phyloP scores from a whole-genome alignment of 169 alveolate species.

The Perkinsus chesapeaki region DNA sequence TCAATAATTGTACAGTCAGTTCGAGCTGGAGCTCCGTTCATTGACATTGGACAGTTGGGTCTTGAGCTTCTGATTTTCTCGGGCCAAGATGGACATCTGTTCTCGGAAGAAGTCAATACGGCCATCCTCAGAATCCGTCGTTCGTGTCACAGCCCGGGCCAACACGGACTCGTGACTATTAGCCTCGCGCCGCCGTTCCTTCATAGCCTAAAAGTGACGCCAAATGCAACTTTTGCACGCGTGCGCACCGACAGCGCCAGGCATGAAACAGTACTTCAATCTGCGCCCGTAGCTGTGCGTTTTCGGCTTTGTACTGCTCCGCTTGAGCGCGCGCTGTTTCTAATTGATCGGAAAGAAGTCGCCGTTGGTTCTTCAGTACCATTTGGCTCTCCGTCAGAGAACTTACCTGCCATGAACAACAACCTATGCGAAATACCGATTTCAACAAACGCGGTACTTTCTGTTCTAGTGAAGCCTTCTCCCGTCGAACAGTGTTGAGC shows the following conservation, averaged over 20 bases:
- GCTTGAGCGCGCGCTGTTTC: not conserved
- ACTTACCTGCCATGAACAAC: no score
- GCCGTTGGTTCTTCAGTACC: not conserved
- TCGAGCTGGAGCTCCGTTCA: not conserved
- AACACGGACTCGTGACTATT: not conserved
- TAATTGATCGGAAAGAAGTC: not conserved
- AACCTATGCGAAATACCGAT: no score
- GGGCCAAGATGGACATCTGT: not conserved
- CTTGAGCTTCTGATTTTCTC: not conserved
- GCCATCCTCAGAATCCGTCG: not conserved
- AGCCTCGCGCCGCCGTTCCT: not conserved
- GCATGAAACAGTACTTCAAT: not conserved
- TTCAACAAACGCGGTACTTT: no score
- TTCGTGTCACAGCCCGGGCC: not conserved
- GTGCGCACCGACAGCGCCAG: not conserved
- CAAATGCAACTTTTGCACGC: not conserved
- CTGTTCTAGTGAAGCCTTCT: not conserved
- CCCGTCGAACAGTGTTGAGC: not conserved
- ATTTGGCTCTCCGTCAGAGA: not conserved
- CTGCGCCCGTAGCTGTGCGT: not conserved
- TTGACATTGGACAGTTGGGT: not conserved
- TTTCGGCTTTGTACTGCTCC: not conserved
- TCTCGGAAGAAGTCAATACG: not conserved
- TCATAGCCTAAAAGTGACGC: not conserved
- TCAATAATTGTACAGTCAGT: not conserved